Evolutionary conservation across 768 basidiomycete species (phyloP).

Genomic region (Jaapia argillacea): DNA sequence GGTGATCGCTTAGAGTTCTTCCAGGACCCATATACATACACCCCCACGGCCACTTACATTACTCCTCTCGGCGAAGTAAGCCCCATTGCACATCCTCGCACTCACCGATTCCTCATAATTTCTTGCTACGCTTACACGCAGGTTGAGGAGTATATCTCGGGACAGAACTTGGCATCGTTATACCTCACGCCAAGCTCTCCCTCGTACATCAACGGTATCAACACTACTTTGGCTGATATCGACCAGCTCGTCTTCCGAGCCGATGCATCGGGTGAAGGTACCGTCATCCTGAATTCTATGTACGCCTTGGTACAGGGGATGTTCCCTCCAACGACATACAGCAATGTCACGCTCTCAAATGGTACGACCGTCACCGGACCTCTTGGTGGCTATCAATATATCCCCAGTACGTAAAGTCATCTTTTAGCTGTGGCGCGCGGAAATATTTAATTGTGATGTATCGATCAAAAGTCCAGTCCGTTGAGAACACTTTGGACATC

Average conservation of each 20-base stretch:
- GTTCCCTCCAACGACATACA: too few species aligned
- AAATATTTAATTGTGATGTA: too few species aligned
- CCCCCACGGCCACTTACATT: conserved; percentile 41
- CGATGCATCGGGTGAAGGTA: not conserved
- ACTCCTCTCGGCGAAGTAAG: conserved; percentile 60
- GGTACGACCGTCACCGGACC: too few species aligned
- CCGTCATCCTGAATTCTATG: not conserved
- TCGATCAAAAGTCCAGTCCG: conserved; percentile 58
- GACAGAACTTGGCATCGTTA: not conserved
- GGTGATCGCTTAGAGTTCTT: conserved; percentile 58
- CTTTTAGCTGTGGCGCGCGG: too few species aligned
- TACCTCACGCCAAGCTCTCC: not conserved
- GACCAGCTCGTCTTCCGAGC: not conserved
- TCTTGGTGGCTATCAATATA: too few species aligned
- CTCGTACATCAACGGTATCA: not conserved
- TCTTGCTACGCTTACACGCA: not conserved
- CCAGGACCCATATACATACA: conserved; percentile 49
- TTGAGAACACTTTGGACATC: conserved; percentile 49
- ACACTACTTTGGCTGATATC: not conserved
- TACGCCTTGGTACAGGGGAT: too few species aligned
- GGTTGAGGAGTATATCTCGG: not conserved
- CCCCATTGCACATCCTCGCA: conserved; percentile 6
- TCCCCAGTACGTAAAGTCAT: conserved; percentile 29
- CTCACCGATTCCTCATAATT: not conserved
- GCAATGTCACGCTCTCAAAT: too few species aligned